Conservation (phyloP, 2,329 filamentous ascomycete species). For the Trichoderma citrinoviride region DNA sequence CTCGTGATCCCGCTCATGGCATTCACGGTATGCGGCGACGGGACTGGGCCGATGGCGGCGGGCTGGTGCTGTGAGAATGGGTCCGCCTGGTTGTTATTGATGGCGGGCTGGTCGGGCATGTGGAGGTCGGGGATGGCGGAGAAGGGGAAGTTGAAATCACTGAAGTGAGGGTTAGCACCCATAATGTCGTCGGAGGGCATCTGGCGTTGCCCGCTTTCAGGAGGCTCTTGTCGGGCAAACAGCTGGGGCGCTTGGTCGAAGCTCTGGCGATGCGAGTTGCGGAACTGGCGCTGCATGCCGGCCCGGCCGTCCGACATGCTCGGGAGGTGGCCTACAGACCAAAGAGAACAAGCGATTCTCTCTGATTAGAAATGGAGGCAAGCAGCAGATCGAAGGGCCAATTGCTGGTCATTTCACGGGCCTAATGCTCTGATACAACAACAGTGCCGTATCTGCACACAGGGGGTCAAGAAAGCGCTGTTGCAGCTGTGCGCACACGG, state of each 20-base stretch:
- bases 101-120: constrained; percentile 36
- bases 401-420: constrained; percentile 16
- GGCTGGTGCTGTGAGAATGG: constrained; percentile 37
- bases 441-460: not conserved
- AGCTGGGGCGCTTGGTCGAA: constrained; percentile 30
- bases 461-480: not conserved
- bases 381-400: not conserved
- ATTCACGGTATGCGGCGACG: constrained; percentile 25
- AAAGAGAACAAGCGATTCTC: not conserved
- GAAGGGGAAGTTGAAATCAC: constrained; percentile 54
- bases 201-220: constrained; percentile 26
- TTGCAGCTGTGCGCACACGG: not conserved
- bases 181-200: constrained; percentile 36
- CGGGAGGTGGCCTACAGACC: constrained; percentile 1
- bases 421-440: not conserved
- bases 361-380: constrained; percentile 1
- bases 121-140: constrained; percentile 34
- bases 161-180: constrained; percentile 47
- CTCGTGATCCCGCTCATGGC: constrained; percentile 24
- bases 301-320: constrained; percentile 35
- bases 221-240: constrained; percentile 27
- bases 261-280: constrained; percentile 33
- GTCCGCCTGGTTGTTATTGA: constrained; percentile 34
- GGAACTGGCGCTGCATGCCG: constrained; percentile 32
- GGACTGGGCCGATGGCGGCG: constrained; percentile 25